These are phyloP conservation scores for Cyclotella baltica DNA, from an alignment of 108 stramenopile genomes.

Conservation along the genomic window DNA sequence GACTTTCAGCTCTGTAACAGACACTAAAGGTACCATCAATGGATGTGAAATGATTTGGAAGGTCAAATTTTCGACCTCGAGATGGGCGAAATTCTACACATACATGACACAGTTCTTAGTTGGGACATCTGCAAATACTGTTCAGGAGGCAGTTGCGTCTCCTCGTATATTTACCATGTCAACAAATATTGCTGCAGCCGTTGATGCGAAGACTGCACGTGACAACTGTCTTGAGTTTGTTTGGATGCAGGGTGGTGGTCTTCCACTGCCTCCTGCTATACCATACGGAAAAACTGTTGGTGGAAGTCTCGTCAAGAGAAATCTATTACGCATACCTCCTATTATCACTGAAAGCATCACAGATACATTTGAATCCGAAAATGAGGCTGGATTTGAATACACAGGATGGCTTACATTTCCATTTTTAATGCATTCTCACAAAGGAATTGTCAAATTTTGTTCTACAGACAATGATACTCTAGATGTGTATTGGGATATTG, in stretches of 20 bases:
- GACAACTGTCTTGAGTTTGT: conserved; percentile 54
- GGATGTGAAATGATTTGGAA: conserved; percentile 50
- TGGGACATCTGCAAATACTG: conserved; percentile 43
- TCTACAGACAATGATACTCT: neutral
- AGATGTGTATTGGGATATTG: conserved; percentile 50
- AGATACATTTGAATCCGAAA: conserved; percentile 26
- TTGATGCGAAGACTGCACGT: conserved; percentile 33
- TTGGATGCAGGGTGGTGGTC: conserved; percentile 50
- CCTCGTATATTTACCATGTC: conserved; percentile 35
- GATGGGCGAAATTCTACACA: conserved; percentile 37
- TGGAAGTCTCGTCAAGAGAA: conserved; percentile 27
- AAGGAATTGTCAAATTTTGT: conserved; percentile 46
- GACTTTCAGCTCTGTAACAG: conserved; percentile 22
- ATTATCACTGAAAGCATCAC: conserved; percentile 47
- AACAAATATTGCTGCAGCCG: conserved; percentile 14
- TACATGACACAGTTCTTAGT: conserved; percentile 45
- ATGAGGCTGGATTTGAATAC: conserved; percentile 23
- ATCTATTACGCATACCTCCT: conserved; percentile 52
- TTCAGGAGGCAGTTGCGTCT: conserved; percentile 28
- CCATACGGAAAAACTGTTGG: conserved; percentile 33
- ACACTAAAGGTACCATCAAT: neutral
- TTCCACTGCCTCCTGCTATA: conserved; percentile 52
- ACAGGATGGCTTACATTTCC: conserved; percentile 55
- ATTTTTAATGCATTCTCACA: conserved; percentile 57
- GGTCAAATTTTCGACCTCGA: conserved; percentile 42